Percentiles rank a stretch among this genome's conserved stretches.
phyloP scores from a whole-genome alignment of 805 yeast genomes.

The Maudiozyma bulderi region DNA sequence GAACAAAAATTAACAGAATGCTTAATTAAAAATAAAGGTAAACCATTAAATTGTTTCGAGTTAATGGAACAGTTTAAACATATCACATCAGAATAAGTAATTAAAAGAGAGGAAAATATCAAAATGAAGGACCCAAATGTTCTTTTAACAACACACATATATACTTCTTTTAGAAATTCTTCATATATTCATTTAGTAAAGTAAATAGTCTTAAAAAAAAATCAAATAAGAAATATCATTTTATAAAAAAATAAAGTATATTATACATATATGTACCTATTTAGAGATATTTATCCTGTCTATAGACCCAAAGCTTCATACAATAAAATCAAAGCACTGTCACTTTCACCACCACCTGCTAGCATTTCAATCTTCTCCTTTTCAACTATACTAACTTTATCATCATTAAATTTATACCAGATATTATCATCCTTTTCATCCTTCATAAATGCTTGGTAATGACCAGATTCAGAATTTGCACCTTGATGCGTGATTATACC shows the following conservation, averaged over 20 bases:
- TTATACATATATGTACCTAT: conserved; percentile 1
- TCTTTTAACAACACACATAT: background rate
- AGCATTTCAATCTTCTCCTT: conserved; percentile 74
- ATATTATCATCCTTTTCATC: conserved; percentile 63
- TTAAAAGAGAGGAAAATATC: background rate
- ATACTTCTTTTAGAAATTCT: background rate
- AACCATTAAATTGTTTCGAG: conserved; percentile 73
- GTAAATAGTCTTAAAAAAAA: conserved; percentile 1
- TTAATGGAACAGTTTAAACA: conserved; percentile 63
- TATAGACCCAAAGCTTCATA: conserved; percentile 72
- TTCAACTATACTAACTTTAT: conserved; percentile 67
- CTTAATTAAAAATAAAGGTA: conserved; percentile 48
- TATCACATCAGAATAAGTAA: conserved; percentile 29
- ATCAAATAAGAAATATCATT: background rate
- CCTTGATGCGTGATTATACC: conserved; percentile 92
- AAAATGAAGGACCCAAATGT: background rate
- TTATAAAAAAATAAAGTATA: background rate
- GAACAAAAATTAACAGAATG: conserved; percentile 45
- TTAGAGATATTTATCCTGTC: background rate
- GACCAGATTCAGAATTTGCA: conserved; percentile 93
- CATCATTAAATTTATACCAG: conserved; percentile 96
- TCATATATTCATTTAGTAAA: background rate
- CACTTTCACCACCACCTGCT: conserved; percentile 98
- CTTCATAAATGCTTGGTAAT: conserved; percentile 81
- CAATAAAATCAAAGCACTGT: conserved; percentile 80